Base-by-base conservation (phyloP, 2,329 filamentous ascomycete genomes). In the Alternaria novae-zelandiae region DNA sequence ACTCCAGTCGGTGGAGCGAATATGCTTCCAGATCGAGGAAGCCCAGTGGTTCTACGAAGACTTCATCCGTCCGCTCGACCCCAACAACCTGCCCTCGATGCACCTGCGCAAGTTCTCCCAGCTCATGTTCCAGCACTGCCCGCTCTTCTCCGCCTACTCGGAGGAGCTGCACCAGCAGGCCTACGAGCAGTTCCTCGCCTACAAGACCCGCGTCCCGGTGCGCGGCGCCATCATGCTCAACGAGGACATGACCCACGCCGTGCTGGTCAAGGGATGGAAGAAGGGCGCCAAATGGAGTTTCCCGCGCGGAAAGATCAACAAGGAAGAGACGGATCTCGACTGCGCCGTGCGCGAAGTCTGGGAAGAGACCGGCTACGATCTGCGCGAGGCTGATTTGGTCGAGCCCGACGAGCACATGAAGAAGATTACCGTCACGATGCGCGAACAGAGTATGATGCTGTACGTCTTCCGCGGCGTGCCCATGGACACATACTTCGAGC, bases 41-140 rank as follows among this genome's bases (percentile, higher is more conserved):
- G 96, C 96, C 74, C 96, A 99, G 89, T 99, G 96, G 96, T 99
- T 97, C 82, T 99, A 99, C 88, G 96, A 99, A 85, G 96, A 99
- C 82, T 99, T 99, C 79, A 93, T 99, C 79, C 92, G 96, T 51
- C 94, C 95, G 43, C 85, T 96, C 68, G 92, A 97, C 80, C 90
- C 94, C 56, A 87, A 87, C 43, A 87, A 86, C 45, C 86, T 99
- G 11, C 96, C 96, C 5, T 94, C 91, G 59, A 91, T 98, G 85
- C 89, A 90, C 49, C 86, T 99, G 32, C 90, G 92, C 70, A 89
- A 86, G 55, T 99, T 99, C 81, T 95, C 92, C 73, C 85, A 97
- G 63, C 89, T 91, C 71, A 96, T 99, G 73, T 97, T 98, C 79
- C 90, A 94, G 72, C 95, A 97, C 78, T 98, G 95, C 72, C 96